phyloP scores from a whole-genome alignment of 768 basidiomycete genomes.

The Phaeotremella skinneri region DNA sequence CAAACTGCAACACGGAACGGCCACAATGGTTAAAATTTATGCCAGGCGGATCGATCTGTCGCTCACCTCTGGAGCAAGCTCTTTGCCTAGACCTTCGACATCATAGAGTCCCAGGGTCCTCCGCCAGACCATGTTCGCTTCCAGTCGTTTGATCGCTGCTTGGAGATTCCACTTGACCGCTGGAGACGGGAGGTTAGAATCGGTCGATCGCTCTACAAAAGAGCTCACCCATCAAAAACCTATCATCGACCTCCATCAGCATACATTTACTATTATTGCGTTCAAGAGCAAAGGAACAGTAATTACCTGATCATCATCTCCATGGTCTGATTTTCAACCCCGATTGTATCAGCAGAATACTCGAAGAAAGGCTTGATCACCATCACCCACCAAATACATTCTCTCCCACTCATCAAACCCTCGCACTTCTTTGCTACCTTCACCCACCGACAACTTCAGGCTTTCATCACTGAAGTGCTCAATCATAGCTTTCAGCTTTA shows the following conservation, averaged over 20 bases:
- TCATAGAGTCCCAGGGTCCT: constrained; percentile 8
- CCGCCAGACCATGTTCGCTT: constrained; percentile 8
- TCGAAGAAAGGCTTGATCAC: no score
- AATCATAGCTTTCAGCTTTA: neutral
- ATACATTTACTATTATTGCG: no score
- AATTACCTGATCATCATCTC: neutral
- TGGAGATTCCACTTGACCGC: constrained; percentile 6
- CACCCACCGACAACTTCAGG: neutral
- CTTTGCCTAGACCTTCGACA: constrained; percentile 1
- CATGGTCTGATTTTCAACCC: neutral
- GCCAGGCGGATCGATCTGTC: neutral
- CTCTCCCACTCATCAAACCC: constrained; percentile 16
- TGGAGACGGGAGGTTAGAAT: neutral
- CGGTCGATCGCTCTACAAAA: neutral
- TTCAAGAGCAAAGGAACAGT: no score
- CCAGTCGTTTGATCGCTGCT: constrained; percentile 14
- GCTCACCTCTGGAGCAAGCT: constrained; percentile 10
- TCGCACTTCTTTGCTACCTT: constrained; percentile 1
- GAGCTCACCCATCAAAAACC: constrained; percentile 7
- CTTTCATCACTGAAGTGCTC: neutral
- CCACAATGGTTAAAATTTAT: neutral
- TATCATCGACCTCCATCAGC: neutral
- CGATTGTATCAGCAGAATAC: constrained; percentile 10
- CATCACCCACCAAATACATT: constrained; percentile 16
- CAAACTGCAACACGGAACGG: constrained; percentile 1